These are phyloP conservation scores for Aspergillus sparsus DNA, from an alignment of 495 filamentous ascomycete species.

Conservation along the genomic window DNA sequence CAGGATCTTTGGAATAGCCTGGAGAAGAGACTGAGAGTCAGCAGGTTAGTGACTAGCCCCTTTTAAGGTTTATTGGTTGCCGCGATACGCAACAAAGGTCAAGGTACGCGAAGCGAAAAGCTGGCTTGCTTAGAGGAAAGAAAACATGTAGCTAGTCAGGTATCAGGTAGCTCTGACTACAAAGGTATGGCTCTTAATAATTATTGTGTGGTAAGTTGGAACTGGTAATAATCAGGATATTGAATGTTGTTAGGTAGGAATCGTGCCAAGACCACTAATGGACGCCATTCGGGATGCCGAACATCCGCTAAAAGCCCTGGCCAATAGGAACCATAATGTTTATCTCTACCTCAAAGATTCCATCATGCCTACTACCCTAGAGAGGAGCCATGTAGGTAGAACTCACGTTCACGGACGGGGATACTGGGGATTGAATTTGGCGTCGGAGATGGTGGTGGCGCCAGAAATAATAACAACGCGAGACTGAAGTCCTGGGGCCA, in stretches of 20 bases:
- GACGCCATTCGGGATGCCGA: constrained; percentile 28
- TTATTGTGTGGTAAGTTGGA: background rate
- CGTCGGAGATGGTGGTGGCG: too few relatives aligned
- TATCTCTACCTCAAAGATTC: constrained; percentile 30
- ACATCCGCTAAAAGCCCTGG: constrained; percentile 9
- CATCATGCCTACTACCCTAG: background rate
- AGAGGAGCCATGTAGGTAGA: background rate
- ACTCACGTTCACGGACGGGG: too few relatives aligned
- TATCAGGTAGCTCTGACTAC: too few relatives aligned
- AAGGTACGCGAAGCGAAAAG: background rate
- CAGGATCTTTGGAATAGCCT: background rate
- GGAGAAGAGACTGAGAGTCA: background rate
- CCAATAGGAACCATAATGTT: constrained; percentile 32
- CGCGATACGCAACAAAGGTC: too few relatives aligned
- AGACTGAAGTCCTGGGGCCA: too few relatives aligned
- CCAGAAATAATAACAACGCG: too few relatives aligned
- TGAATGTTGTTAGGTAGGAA: background rate
- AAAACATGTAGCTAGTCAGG: too few relatives aligned
- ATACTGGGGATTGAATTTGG: too few relatives aligned
- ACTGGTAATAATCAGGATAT: background rate
- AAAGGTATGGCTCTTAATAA: background rate
- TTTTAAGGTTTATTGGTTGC: too few relatives aligned
- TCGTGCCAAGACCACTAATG: constrained; percentile 19
- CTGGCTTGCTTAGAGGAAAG: too few relatives aligned
- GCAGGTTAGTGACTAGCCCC: too few relatives aligned